Conservation (phyloP, 257 asterid genomes). For the Verbena officinalis region DNA sequence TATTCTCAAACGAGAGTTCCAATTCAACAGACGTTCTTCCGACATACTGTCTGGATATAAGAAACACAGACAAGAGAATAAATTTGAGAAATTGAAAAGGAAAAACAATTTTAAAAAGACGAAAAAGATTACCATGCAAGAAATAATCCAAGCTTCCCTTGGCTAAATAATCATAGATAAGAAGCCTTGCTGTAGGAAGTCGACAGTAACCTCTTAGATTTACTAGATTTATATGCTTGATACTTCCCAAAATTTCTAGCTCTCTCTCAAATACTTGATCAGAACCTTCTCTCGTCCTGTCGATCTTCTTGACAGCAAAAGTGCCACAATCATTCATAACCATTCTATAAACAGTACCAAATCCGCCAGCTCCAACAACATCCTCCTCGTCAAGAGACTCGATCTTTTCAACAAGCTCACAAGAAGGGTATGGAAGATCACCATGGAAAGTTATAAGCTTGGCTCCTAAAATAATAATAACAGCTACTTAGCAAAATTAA, state of each 20-base stretch:
- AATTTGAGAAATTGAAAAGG: no score
- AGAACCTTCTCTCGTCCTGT: conserved; percentile 83
- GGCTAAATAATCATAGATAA: conserved; percentile 86
- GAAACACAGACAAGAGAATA: no score
- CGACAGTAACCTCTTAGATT: conserved; percentile 94
- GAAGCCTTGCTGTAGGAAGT: conserved; percentile 86
- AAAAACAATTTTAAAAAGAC: no score
- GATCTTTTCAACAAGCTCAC: conserved; percentile 93
- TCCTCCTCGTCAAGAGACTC: conserved; percentile 91
- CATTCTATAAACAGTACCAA: conserved; percentile 97
- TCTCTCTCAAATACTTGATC: conserved; percentile 96
- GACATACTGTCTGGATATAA: conserved; percentile 44
- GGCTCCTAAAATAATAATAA: conserved; percentile 53
- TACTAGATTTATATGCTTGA: conserved; percentile 90
- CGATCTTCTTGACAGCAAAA: conserved; percentile 93
- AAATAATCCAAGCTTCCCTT: conserved; percentile 91
- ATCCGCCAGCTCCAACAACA: conserved; percentile 96
- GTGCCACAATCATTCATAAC: conserved; percentile 99
- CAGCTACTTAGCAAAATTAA: not conserved
- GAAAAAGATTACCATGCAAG: conserved; percentile 77
- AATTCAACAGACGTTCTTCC: conserved; percentile 57
- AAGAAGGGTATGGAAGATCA: conserved; percentile 94
- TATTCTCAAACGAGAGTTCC: conserved; percentile 80
- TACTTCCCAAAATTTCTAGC: conserved; percentile 90
- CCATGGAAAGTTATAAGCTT: conserved; percentile 96